phyloP scores from a whole-genome alignment of 2,329 filamentous ascomycete species.

The Paecilomyces dactylethromorphus region DNA sequence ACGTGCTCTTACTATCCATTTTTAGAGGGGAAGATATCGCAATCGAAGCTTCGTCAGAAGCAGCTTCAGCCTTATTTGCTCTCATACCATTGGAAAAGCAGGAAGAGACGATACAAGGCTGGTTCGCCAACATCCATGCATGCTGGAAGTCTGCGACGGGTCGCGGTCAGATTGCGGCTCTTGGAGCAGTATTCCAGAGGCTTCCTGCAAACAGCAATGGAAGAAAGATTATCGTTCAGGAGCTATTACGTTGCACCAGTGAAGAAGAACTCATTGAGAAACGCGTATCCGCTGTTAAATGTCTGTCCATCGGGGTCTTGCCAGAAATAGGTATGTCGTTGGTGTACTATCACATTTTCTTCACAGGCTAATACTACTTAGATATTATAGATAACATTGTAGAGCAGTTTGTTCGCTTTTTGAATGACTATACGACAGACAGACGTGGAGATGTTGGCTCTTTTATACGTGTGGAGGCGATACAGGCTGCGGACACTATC shows the following conservation, averaged over 20 bases:
- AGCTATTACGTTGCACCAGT: constrained; percentile 26
- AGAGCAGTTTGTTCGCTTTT: constrained; percentile 27
- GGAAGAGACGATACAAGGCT: constrained; percentile 27
- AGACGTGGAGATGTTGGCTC: constrained; percentile 87
- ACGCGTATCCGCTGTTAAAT: constrained; percentile 34
- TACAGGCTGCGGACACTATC: constrained; percentile 53
- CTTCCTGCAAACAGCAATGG: constrained; percentile 17
- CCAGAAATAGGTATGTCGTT: constrained; percentile 27
- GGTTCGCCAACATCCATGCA: constrained; percentile 32
- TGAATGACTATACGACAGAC: constrained; percentile 89
- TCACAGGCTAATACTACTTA: constrained; percentile 16
- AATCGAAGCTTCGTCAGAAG: constrained; percentile 34
- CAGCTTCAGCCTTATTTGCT: constrained; percentile 33
- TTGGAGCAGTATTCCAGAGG: constrained; percentile 33
- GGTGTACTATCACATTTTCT: background rate
- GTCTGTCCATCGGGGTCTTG: constrained; percentile 29
- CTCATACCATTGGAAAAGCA: constrained; percentile 26
- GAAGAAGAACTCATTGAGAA: constrained; percentile 35
- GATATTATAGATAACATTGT: constrained; percentile 22
- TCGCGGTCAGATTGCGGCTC: constrained; percentile 37
- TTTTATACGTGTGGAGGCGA: constrained; percentile 71
- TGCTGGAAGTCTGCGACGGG: constrained; percentile 32
- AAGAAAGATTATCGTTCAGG: constrained; percentile 23
- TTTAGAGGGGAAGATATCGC: constrained; percentile 33
- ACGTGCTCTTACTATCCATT: constrained; percentile 33